phyloP scores from a whole-genome alignment of 2,329 filamentous ascomycete genomes.

The Pseudogymnoascus sp. region DNA sequence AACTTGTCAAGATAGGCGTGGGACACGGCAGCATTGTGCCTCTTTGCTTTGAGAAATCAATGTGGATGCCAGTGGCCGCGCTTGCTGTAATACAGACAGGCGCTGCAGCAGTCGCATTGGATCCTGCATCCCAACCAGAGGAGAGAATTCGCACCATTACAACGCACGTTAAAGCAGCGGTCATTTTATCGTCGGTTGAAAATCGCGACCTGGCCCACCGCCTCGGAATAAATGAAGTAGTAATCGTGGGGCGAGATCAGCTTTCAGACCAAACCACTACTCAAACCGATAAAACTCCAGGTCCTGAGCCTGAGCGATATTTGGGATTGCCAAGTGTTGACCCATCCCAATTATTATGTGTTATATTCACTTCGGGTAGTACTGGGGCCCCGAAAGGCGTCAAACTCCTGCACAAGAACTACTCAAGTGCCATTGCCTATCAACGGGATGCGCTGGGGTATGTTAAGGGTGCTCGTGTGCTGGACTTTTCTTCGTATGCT shows the following conservation, averaged over 20 bases:
- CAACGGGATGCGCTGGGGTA: neutral
- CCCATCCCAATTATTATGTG: neutral
- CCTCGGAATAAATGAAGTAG: neutral
- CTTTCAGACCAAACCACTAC: neutral
- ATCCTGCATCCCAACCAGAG: constrained; percentile 24
- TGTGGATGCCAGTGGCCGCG: constrained; percentile 23
- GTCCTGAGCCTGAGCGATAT: neutral
- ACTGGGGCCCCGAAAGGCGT: constrained; percentile 15
- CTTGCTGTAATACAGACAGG: constrained; percentile 26
- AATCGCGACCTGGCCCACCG: neutral
- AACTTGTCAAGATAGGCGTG: neutral
- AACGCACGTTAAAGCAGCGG: neutral
- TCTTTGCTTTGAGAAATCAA: constrained; percentile 27
- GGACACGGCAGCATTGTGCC: constrained; percentile 15
- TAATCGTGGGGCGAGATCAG: neutral
- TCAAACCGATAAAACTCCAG: neutral
- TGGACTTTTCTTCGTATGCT: constrained; percentile 13
- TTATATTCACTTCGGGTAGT: constrained; percentile 13
- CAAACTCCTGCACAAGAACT: constrained; percentile 1
- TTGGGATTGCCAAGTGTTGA: neutral
- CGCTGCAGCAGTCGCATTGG: constrained; percentile 25
- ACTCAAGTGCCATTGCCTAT: neutral
- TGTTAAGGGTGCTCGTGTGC: neutral
- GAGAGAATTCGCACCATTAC: constrained; percentile 11
- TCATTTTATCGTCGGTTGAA: constrained; percentile 4